phyloP scores from a whole-genome alignment of 768 basidiomycete genomes.

The Psilocybe sp. region DNA sequence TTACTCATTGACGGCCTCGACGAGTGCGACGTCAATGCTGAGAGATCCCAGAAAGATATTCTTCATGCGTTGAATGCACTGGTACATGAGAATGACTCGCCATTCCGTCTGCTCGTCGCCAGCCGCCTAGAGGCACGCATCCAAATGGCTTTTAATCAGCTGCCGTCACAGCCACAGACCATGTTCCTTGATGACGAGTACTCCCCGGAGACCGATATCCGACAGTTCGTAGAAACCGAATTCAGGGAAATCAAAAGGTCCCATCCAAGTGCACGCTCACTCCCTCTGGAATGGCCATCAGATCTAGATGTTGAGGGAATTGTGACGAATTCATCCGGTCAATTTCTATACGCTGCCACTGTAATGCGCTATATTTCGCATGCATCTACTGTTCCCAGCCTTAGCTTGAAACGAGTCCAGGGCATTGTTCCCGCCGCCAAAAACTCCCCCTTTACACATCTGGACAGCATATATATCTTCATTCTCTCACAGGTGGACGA shows the following conservation, averaged over 20 bases:
- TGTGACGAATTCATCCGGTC: background rate
- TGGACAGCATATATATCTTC: too few species aligned
- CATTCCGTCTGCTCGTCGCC: slow-evolving; percentile 3
- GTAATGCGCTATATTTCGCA: slow-evolving; percentile 5
- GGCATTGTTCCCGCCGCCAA: too few species aligned
- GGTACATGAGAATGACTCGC: background rate
- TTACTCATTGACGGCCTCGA: slow-evolving; percentile 6
- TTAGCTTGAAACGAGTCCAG: too few species aligned
- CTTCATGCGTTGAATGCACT: background rate
- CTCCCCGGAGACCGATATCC: background rate
- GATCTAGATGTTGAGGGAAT: background rate
- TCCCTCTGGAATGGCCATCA: background rate
- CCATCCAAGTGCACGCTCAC: background rate
- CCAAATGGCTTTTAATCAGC: background rate
- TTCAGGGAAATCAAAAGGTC: slow-evolving; percentile 1
- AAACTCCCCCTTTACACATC: too few species aligned
- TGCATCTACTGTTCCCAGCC: background rate
- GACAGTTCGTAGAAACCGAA: background rate
- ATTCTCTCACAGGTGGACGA: too few species aligned
- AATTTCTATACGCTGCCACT: slow-evolving; percentile 4
- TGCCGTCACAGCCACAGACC: background rate
- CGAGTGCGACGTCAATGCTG: background rate
- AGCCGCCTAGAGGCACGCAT: slow-evolving; percentile 1
- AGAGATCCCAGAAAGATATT: background rate
- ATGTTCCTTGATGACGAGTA: background rate